Evolutionary conservation across 2,329 filamentous ascomycete genomes (phyloP).

Genomic region (Dryadomyces quercivorus): DNA sequence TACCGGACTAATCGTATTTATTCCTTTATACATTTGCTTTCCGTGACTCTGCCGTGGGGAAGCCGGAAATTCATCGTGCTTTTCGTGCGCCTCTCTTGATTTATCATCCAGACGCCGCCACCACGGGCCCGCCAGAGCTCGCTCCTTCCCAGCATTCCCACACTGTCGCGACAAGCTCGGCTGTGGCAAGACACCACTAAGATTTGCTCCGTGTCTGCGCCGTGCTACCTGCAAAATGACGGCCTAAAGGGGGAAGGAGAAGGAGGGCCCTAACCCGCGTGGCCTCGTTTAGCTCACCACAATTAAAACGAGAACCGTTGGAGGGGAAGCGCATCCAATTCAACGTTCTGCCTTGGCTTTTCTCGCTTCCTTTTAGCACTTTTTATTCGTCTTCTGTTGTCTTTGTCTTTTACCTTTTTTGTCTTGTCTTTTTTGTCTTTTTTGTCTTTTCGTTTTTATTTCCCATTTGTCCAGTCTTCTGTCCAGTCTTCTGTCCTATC

Average conservation of each 20-base stretch:
- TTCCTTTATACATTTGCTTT: not conserved
- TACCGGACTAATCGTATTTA: no score
- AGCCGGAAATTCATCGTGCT: slow-evolving; percentile 4
- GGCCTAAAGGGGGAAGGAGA: not conserved
- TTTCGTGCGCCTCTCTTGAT: slow-evolving; percentile 1
- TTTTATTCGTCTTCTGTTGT: slow-evolving; percentile 5
- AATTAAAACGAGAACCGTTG: no score
- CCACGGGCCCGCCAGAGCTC: not conserved
- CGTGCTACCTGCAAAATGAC: not conserved
- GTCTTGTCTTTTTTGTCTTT: not conserved
- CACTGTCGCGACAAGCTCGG: slow-evolving; percentile 6
- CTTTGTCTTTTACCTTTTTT: slow-evolving; percentile 1
- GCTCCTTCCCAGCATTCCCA: not conserved
- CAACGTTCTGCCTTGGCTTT: not conserved
- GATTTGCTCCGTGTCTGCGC: no score
- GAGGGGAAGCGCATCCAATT: no score
- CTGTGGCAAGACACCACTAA: not conserved
- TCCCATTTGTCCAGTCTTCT: not conserved
- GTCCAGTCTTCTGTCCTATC: not conserved
- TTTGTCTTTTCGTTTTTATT: not conserved
- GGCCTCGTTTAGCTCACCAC: slow-evolving; percentile 6
- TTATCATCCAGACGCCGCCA: slow-evolving; percentile 6
- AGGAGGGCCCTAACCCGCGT: slow-evolving; percentile 5
- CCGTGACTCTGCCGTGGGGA: not conserved
- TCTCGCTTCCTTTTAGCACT: not conserved